Evolutionary conservation across 1,284 basidiomycete genomes (phyloP).

Genomic region (Fomitopsis schrenkii): DNA sequence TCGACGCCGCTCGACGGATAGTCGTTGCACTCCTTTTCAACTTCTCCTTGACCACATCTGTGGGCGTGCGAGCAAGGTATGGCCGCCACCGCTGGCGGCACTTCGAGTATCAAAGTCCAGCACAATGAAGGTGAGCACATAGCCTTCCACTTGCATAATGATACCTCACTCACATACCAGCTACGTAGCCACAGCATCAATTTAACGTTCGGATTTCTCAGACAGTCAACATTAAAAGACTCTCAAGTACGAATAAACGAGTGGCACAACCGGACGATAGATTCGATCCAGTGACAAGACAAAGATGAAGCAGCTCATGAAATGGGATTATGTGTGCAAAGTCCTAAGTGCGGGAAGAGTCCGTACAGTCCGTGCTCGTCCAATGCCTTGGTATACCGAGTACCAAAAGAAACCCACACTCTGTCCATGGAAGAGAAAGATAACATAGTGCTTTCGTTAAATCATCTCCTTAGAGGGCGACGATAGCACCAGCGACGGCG

Average conservation of each 20-base stretch:
- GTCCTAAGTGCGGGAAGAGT: constrained; percentile 4
- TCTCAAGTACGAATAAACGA: neutral
- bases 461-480: constrained; percentile 16
- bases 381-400: constrained; percentile 3
- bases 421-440: neutral
- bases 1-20: no score
- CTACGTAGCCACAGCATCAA: no score
- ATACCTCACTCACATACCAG: no score
- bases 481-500: constrained; percentile 21
- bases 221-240: neutral
- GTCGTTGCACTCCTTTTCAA: no score
- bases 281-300: neutral
- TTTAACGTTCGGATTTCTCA: no score
- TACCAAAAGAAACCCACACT: neutral
- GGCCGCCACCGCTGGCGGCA: no score
- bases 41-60: no score
- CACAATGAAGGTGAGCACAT: no score
- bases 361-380: constrained; percentile 9
- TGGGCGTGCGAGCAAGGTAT: no score
- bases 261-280: neutral
- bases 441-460: neutral
- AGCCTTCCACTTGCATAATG: no score
- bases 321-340: neutral
- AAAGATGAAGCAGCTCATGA: neutral
- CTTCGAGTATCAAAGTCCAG: no score